Conservation (phyloP, 2,329 filamentous ascomycete species). For the Huntiella abstrusa region DNA sequence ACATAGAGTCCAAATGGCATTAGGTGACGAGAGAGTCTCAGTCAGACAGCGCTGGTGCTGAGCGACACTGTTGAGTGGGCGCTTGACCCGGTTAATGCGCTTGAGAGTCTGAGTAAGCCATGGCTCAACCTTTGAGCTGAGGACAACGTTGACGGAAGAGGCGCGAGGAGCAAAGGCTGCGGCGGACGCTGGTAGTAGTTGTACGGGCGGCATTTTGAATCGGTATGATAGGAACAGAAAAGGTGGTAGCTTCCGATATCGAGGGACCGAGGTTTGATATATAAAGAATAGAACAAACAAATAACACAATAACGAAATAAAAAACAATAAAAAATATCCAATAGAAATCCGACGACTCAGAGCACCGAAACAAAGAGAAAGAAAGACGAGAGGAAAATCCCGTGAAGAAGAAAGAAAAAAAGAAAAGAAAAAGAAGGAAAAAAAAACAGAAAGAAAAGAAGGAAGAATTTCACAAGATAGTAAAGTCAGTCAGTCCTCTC, state of each 20-base stretch:
- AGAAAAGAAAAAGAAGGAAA: slow-evolving; percentile 22
- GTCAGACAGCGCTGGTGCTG: slow-evolving; percentile 93
- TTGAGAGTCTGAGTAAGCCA: slow-evolving; percentile 96
- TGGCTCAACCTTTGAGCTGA: slow-evolving; percentile 79
- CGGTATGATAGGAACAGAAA: slow-evolving; percentile 14
- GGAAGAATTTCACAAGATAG: slow-evolving; percentile 1
- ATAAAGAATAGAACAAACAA: slow-evolving; percentile 13
- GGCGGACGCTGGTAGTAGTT: slow-evolving; percentile 85
- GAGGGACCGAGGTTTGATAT: slow-evolving; percentile 7
- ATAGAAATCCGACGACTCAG: neutral
- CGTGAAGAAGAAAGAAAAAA: slow-evolving; percentile 12
- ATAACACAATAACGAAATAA: slow-evolving; percentile 6
- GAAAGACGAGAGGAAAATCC: slow-evolving; percentile 11
- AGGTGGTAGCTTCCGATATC: slow-evolving; percentile 3
- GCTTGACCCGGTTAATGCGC: slow-evolving; percentile 90
- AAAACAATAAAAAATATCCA: slow-evolving; percentile 1
- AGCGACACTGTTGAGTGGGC: slow-evolving; percentile 86
- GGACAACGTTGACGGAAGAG: slow-evolving; percentile 82
- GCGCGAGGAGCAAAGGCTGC: slow-evolving; percentile 84
- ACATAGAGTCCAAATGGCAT: slow-evolving; percentile 86
- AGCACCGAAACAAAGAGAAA: neutral
- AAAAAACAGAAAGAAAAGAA: slow-evolving; percentile 23
- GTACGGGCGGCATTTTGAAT: slow-evolving; percentile 56
- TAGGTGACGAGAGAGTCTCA: slow-evolving; percentile 73
- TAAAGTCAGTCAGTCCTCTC: neutral